Conservation (phyloP, 2,329 filamentous ascomycete genomes). For the Aureobasidium sp. region DNA sequence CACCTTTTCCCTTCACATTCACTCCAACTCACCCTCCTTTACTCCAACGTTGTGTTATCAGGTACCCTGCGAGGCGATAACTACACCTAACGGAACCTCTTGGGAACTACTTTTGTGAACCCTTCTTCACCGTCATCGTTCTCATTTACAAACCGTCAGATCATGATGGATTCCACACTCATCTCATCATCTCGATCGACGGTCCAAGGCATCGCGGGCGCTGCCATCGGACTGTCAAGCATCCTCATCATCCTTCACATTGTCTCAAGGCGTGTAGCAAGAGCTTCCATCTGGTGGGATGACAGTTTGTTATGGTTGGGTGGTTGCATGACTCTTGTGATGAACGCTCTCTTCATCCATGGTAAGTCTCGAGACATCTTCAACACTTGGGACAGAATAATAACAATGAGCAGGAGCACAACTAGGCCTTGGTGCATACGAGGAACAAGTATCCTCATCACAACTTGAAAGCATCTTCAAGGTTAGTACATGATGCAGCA, state of each 20-base stretch:
- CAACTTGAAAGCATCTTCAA: constrained; percentile 1
- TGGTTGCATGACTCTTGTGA: background rate
- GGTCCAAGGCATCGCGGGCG: constrained; percentile 3
- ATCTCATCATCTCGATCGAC: constrained; percentile 2
- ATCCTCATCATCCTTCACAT: constrained; percentile 5
- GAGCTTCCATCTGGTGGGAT: constrained; percentile 10
- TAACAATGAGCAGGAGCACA: constrained; percentile 7
- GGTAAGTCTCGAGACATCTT: background rate
- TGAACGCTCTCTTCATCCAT: constrained; percentile 8
- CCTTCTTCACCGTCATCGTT: background rate
- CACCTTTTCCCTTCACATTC: background rate
- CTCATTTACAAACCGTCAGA: background rate
- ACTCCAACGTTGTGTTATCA: background rate
- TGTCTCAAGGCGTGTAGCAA: background rate
- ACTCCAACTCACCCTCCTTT: constrained; percentile 4
- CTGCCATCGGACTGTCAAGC: background rate
- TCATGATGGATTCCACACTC: constrained; percentile 9
- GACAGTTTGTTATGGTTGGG: constrained; percentile 8
- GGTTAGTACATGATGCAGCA: background rate
- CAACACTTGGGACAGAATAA: background rate
- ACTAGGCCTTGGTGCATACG: background rate
- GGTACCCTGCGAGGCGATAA: background rate
- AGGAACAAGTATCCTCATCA: background rate
- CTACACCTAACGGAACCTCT: constrained; percentile 4
- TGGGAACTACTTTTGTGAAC: constrained; percentile 5